These are phyloP conservation scores for Coemansia sp. DNA, from an alignment of 192 early-diverging fungal species.

Conservation along the genomic window DNA sequence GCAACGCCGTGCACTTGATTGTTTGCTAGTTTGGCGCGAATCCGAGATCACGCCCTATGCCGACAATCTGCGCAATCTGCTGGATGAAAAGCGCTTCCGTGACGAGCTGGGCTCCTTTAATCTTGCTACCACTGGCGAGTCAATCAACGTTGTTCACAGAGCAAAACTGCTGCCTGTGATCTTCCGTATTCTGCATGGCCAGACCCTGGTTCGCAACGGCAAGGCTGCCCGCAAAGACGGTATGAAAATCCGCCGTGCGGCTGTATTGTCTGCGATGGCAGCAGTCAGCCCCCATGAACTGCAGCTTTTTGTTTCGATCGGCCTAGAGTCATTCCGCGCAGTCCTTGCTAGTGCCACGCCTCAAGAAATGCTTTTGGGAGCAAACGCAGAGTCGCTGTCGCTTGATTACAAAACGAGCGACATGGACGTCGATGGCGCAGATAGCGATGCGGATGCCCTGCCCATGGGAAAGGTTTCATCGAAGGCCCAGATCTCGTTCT, in stretches of 20 bases:
- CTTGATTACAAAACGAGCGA: conserved; percentile 28
- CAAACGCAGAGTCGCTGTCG: conserved; percentile 37
- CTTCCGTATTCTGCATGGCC: conserved; percentile 86
- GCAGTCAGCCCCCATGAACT: conserved; percentile 66
- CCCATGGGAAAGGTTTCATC: conserved; percentile 34
- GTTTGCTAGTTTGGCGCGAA: conserved; percentile 81
- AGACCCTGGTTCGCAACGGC: conserved; percentile 77
- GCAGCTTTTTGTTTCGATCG: conserved; percentile 72
- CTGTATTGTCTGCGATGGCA: conserved; percentile 83
- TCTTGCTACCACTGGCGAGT: conserved; percentile 60
- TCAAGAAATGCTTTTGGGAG: conserved; percentile 29
- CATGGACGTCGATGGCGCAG: conserved; percentile 28
- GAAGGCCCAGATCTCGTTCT: conserved; percentile 74
- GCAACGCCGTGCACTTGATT: conserved; percentile 80
- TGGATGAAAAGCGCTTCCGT: conserved; percentile 88
- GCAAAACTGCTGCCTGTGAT: conserved; percentile 72
- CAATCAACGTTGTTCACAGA: conserved; percentile 67
- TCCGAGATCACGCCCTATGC: conserved; percentile 66
- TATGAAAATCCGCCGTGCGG: conserved; percentile 70
- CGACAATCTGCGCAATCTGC: conserved; percentile 74
- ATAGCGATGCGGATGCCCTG: neutral
- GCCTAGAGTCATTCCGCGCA: conserved; percentile 74
- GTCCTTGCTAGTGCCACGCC: conserved; percentile 38
- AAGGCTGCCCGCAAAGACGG: conserved; percentile 71
- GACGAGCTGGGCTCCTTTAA: conserved; percentile 81